Conservation (phyloP, 2,329 filamentous ascomycete genomes). For the Fusarium foetens region DNA sequence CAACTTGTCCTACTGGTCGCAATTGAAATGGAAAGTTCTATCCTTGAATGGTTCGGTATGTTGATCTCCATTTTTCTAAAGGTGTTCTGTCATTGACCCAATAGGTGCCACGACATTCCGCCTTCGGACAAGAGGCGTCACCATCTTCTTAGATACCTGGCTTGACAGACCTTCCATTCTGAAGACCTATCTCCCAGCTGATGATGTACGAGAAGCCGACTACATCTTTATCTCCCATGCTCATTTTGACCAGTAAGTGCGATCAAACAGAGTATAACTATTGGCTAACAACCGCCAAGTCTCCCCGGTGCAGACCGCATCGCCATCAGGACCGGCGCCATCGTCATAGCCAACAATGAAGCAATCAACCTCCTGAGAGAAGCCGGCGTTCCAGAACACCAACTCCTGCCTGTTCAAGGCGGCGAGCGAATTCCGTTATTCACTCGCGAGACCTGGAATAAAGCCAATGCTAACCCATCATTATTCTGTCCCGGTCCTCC, state of each 20-base stretch:
- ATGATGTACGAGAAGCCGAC: background rate
- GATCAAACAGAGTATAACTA: no score
- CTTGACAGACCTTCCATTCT: background rate
- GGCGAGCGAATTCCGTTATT: background rate
- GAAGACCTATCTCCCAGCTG: background rate
- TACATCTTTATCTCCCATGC: background rate
- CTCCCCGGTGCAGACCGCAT: constrained; percentile 4
- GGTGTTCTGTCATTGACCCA: rapidly evolving
- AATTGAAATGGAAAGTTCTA: background rate
- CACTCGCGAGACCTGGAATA: background rate
- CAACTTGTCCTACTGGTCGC: no score
- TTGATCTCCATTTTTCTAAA: rapidly evolving
- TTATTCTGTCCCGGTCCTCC: background rate
- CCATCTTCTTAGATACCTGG: background rate
- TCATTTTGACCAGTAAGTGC: background rate
- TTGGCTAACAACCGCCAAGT: no score
- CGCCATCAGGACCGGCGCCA: background rate
- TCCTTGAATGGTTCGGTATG: background rate
- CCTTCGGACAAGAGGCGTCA: background rate
- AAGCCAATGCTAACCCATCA: background rate
- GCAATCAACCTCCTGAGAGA: background rate
- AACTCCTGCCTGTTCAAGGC: background rate
- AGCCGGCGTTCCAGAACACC: background rate
- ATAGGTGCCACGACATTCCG: background rate
- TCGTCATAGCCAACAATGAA: background rate